Evolutionary conservation across 1,284 basidiomycete species (phyloP).

Genomic region (Ceratobasidium sp.): DNA sequence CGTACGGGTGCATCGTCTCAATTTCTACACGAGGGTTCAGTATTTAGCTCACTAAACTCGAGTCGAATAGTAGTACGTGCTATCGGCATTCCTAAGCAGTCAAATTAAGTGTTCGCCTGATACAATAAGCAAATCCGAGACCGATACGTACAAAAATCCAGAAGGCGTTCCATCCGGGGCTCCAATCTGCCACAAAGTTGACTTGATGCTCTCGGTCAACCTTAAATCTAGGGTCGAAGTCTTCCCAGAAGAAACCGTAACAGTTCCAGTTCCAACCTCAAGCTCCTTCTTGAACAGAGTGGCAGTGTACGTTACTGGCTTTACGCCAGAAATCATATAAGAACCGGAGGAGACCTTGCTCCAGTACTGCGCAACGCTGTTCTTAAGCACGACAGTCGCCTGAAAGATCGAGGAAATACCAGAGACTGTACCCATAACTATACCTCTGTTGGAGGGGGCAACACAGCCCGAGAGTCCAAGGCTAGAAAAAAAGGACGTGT

Average conservation of each 20-base stretch:
- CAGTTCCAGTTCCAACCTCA: conserved; percentile 57
- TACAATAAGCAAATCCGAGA: no score
- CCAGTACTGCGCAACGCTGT: conserved; percentile 62
- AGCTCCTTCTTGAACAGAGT: conserved; percentile 58
- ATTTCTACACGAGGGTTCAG: neutral
- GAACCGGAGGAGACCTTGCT: conserved; percentile 54
- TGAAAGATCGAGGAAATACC: conserved; percentile 51
- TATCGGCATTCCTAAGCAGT: conserved; percentile 59
- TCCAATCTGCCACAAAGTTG: conserved; percentile 61
- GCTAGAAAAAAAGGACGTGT: conserved; percentile 60
- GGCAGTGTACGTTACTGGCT: conserved; percentile 60
- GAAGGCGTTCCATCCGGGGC: conserved; percentile 60
- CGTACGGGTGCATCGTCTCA: conserved; percentile 30
- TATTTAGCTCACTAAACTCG: neutral
- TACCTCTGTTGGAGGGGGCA: conserved; percentile 58
- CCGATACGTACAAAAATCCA: conserved; percentile 55
- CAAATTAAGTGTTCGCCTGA: no score
- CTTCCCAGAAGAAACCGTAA: conserved; percentile 57
- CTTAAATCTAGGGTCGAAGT: conserved; percentile 52
- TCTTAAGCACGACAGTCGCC: conserved; percentile 53
- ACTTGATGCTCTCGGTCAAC: conserved; percentile 53
- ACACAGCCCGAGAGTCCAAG: conserved; percentile 61
- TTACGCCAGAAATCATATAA: conserved; percentile 60
- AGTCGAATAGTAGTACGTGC: neutral
- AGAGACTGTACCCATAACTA: conserved; percentile 59